A percentile compares a stretch with the other conserved stretches of the same genome.
phyloP scores from a whole-genome alignment of 129 eudicot genomes.

The Saussurea involucrata region DNA sequence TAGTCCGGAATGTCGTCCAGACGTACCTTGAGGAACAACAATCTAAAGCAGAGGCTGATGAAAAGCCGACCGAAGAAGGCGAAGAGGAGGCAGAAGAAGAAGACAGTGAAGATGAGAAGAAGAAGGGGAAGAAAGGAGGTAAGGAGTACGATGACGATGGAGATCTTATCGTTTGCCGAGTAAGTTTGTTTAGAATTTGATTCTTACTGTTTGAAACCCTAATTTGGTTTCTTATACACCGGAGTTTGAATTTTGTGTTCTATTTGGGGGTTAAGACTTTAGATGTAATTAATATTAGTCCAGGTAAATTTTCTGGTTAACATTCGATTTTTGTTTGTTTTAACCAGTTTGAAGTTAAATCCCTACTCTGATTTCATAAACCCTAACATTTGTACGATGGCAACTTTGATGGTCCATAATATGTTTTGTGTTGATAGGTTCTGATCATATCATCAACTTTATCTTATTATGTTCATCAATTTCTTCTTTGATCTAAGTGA shows the following conservation, averaged over 20 bases:
- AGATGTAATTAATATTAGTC: not conserved
- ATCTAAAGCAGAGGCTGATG: constrained; percentile 23
- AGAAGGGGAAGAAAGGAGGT: constrained; percentile 28
- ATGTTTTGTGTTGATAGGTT: not conserved
- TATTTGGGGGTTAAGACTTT: not conserved
- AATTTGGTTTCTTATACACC: not conserved
- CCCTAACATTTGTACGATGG: not conserved
- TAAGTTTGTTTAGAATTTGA: constrained; percentile 22
- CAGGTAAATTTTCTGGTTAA: not conserved
- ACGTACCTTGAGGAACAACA: constrained; percentile 53
- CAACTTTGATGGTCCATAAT: not conserved
- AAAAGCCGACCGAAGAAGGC: constrained; percentile 14
- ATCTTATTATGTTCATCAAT: not conserved
- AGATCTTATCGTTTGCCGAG: constrained; percentile 81
- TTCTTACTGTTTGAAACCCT: constrained; percentile 17
- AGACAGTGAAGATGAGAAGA: constrained; percentile 33
- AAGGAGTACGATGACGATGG: constrained; percentile 89
- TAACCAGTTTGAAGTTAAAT: not conserved
- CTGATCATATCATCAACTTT: not conserved
- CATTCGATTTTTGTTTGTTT: not conserved
- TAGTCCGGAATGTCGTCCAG: constrained; percentile 72
- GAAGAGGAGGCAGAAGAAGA: constrained; percentile 30
- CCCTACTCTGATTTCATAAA: not conserved
- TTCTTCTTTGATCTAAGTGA: not conserved
- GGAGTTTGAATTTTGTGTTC: not conserved